Evolutionary conservation across 2,329 filamentous ascomycete species (phyloP), one percentile per base, ranked within the genome.

Genomic region (Scleromitrula shiraiana): DNA sequence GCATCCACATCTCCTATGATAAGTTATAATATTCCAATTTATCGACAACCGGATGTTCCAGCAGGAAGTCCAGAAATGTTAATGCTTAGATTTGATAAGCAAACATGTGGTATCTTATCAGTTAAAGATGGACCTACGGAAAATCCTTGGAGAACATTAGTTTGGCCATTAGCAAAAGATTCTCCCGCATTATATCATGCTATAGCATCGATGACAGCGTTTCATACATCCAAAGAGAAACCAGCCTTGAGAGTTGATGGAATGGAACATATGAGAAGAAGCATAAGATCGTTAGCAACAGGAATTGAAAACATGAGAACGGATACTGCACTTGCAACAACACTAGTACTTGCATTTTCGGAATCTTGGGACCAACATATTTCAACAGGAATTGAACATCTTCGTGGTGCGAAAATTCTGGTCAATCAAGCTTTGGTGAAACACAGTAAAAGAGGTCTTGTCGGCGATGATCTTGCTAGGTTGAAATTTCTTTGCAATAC

Each of bases 321-420:
- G 7, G 80, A 85, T 57, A 76, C 77, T 27, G 80, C 81, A 12
- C 71, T 87, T 35, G 83, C 82, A 4, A 86, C 83, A n/a, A 83
- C 81, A 0, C 66, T 87, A 7, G 78, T 78, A 1, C 68, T 86
- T 9, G 81, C 80, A 4, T 85, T 86, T 59, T 77, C 80, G 1
- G 82, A 86, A 58, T 81, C 80, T 0, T 87, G 83, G 81, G 82
- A 86, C 58, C 74, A 77, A 51, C 78, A 84, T 54, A 83, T 80
- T 41, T 77, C 76, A 24, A 85, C 80, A 8, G 83, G 83, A 5
- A 82, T 84, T 46, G 74, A 82, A 50, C 82, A 86, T 64, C 74
- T 86, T 53, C 77, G 79, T 52, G 82, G 82, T 24, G 82, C 83
- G 7, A 81, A 78, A 57, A 72, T 77, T 14, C 64, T 86, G 44